Base-by-base conservation (phyloP, 208 protist genomes). In the Trypanosoma scelopori region DNA sequence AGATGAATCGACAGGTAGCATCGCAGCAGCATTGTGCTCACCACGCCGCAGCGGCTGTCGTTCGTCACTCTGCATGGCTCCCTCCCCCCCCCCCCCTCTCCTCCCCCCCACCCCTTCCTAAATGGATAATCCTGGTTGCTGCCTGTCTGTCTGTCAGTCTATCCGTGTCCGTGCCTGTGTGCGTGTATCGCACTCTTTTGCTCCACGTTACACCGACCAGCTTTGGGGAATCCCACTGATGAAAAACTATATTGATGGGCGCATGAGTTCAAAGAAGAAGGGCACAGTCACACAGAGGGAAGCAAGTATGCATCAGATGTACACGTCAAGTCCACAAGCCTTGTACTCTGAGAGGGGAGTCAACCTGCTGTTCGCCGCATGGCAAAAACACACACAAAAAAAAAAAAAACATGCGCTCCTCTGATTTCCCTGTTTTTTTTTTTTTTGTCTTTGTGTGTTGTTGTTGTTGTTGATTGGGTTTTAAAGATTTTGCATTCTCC, bases 1-100 rank as follows among this genome's bases (percentile, higher is more conserved):
- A 12, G 85, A 91, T 16, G 81, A 71, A 0, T 79, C 85, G 9
- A 74, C 74, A 35, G 84, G 70, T 27, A 89, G 51, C 42, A 42
- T 57, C 1, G 22, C 48, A 0, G 37, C 55, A 15, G 57, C 43
- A 16, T 27, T 42, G 27, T 60, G 47, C 23, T 72, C 73, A 0
- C 60, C 73, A 23, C 73, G 65, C 18, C 60, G 65, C 11, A 78
- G 60, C 27, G 66, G 66, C 39, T 61, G 65, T 25, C 41, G 41
- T 30, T 62, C 55, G 37, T 49, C 27, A 39, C 49, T 43, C 39
- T 56, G 48, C 37, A 55, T 65, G 5, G 23, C 22, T 41, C 7
- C 12, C 22, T 16, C 7, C 12, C n/a, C n/a, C n/a, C n/a, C n/a
- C n/a, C n/a, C n/a, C n/a, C n/a, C n/a, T n/a, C n/a, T n/a, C n/a